A percentile compares a stretch with the other conserved stretches of the same genome.
These are phyloP conservation scores for Saccharomyces jurei DNA, from an alignment of 805 yeast species.

Conservation along the genomic window DNA sequence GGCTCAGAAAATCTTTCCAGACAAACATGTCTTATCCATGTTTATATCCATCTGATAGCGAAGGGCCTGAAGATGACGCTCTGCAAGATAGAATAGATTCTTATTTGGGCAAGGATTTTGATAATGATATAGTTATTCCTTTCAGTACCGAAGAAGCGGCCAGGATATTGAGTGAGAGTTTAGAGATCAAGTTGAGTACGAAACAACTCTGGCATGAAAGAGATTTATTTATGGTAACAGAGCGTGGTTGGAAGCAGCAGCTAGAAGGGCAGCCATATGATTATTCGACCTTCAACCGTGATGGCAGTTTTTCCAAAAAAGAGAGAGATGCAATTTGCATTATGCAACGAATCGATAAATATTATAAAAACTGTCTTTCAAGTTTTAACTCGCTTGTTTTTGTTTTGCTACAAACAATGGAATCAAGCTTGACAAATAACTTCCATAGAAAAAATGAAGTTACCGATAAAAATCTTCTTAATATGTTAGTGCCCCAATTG, in stretches of 20 bases:
- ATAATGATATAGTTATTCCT: conserved; percentile 39
- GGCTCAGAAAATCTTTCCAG: conserved; percentile 49
- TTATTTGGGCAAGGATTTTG: neutral
- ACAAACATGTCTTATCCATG: conserved; percentile 62
- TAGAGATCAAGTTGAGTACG: conserved; percentile 58
- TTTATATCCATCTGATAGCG: conserved; percentile 45
- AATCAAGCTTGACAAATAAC: conserved; percentile 36
- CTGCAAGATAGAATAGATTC: conserved; percentile 9
- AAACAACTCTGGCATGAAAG: conserved; percentile 68
- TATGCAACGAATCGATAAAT: conserved; percentile 49
- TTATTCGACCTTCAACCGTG: conserved; percentile 11
- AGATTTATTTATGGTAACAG: conserved; percentile 62
- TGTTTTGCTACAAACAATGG: conserved; percentile 57
- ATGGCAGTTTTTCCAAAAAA: neutral
- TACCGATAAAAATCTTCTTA: conserved; percentile 4
- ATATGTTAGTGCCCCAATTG: conserved; percentile 27
- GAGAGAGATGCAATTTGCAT: conserved; percentile 15
- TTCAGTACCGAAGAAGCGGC: conserved; percentile 75
- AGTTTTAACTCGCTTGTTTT: conserved; percentile 55
- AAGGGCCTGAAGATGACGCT: conserved; percentile 27
- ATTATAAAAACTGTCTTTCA: conserved; percentile 47
- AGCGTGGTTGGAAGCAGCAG: conserved; percentile 47
- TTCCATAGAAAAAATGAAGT: conserved; percentile 15
- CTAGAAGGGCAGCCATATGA: conserved; percentile 26
- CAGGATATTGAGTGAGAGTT: conserved; percentile 50